Conservation (phyloP, 2,329 filamentous ascomycete species). For the Colletotrichum euphorbiae region DNA sequence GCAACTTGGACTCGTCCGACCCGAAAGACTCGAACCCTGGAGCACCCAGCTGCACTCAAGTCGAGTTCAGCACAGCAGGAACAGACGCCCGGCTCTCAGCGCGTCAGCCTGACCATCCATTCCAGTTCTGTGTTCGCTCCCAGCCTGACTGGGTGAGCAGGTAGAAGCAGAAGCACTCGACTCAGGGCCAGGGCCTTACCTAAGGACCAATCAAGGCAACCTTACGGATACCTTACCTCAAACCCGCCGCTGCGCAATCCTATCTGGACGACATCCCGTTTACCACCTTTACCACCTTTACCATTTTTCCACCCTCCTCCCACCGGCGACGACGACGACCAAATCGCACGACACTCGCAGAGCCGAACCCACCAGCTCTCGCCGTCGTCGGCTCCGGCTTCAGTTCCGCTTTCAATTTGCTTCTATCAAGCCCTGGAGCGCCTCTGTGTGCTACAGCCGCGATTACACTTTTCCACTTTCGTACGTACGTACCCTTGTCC, state of each 20-base stretch:
- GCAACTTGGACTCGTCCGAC: too few relatives aligned
- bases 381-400: conserved; percentile 11
- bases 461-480: conserved; percentile 32
- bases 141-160: not conserved
- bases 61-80: not conserved
- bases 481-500: conserved; percentile 39
- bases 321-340: not conserved
- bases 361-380: not conserved
- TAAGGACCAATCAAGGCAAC: conserved; percentile 24
- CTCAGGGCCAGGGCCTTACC: conserved; percentile 14
- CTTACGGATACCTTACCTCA: conserved; percentile 18
- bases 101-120: not conserved
- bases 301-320: conserved; percentile 4
- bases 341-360: not conserved
- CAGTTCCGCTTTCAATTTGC: not conserved
- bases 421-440: not conserved
- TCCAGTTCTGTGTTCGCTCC: not conserved
- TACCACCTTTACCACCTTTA: conserved; percentile 3
- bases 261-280: conserved; percentile 32
- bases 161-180: not conserved
- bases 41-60: too few relatives aligned
- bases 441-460: conserved; percentile 13
- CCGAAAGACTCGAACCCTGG: not conserved
- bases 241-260: conserved; percentile 29
- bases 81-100: not conserved